phyloP scores from a whole-genome alignment of 768 basidiomycete species.

The Holtermannia corniformis region DNA sequence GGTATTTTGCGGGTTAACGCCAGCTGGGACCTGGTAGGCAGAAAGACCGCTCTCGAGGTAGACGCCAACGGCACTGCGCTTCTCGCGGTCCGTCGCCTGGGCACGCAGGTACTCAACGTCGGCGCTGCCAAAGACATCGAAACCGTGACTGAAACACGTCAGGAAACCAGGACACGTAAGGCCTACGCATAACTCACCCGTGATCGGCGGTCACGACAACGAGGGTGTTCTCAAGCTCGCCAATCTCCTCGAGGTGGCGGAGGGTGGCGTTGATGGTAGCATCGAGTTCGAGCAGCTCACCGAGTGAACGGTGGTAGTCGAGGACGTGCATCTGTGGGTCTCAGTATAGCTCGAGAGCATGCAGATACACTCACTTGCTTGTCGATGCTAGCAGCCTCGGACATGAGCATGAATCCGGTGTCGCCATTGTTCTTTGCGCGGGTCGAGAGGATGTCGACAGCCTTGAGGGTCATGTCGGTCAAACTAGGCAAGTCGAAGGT shows the following conservation, averaged over 20 bases:
- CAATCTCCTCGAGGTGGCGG: conserved; percentile 38
- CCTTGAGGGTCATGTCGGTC: conserved; percentile 44
- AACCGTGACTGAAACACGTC: conserved; percentile 8
- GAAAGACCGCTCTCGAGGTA: conserved; percentile 40
- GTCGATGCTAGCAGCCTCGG: conserved; percentile 41
- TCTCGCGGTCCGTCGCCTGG: conserved; percentile 31
- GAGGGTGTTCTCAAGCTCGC: conserved; percentile 41
- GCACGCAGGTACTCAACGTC: conserved; percentile 39
- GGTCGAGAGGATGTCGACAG: conserved; percentile 40
- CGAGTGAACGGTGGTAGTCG: conserved; percentile 42
- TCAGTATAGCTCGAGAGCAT: conserved; percentile 4
- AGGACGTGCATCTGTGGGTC: conserved; percentile 40
- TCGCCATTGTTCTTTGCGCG: conserved; percentile 32
- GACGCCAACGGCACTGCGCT: conserved; percentile 41
- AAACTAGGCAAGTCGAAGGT: conserved; percentile 41
- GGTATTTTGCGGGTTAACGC: conserved; percentile 26
- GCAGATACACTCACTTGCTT: conserved; percentile 3
- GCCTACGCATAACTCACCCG: conserved; percentile 20
- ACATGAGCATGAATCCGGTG: conserved; percentile 42
- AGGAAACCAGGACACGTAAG: conserved; percentile 16
- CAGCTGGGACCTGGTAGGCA: conserved; percentile 38
- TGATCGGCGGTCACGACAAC: conserved; percentile 42
- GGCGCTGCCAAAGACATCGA: conserved; percentile 40
- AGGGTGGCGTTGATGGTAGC: conserved; percentile 39
- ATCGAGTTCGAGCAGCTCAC: conserved; percentile 44